Evolutionary conservation across 2,329 filamentous ascomycete species (phyloP).

Genomic region (Lasiodiplodia sp.): DNA sequence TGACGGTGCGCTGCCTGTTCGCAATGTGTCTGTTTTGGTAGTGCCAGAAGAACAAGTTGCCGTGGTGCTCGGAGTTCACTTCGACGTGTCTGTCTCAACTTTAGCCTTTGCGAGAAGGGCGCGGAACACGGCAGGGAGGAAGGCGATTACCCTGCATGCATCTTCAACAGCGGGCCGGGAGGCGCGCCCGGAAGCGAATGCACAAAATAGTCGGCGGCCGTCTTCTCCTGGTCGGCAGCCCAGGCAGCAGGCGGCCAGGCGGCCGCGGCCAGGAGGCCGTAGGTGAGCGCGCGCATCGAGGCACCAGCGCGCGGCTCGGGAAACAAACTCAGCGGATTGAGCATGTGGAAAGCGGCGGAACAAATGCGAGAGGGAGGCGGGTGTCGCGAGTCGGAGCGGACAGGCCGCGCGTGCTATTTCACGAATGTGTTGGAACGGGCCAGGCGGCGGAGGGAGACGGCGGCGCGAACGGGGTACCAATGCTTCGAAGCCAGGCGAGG

Average conservation of each 20-base stretch:
- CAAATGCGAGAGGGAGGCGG: conserved; percentile 33
- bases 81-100: conserved; percentile 78
- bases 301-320: conserved; percentile 32
- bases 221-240: conserved; percentile 56
- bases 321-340: conserved; percentile 36
- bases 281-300: conserved; percentile 45
- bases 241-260: conserved; percentile 40
- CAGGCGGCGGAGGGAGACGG: conserved; percentile 8
- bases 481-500: conserved; percentile 3
- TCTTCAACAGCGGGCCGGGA: conserved; percentile 80
- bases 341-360: conserved; percentile 35
- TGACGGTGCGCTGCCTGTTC: conserved; percentile 85
- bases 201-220: conserved; percentile 89
- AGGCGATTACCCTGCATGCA: conserved; percentile 85
- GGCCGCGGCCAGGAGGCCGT: conserved; percentile 41
- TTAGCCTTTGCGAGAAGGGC: conserved; percentile 18
- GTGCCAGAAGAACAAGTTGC: conserved; percentile 98
- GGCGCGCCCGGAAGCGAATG: conserved; percentile 85
- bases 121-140: conserved; percentile 16
- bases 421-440: conserved; percentile 36
- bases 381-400: conserved; percentile 32
- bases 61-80: conserved; percentile 82
- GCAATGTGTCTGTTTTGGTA: conserved; percentile 96
- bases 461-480: conserved; percentile 11
- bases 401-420: conserved; percentile 43